Conservation (phyloP, 2,329 filamentous ascomycete species). For the Ophiostoma quercus region DNA sequence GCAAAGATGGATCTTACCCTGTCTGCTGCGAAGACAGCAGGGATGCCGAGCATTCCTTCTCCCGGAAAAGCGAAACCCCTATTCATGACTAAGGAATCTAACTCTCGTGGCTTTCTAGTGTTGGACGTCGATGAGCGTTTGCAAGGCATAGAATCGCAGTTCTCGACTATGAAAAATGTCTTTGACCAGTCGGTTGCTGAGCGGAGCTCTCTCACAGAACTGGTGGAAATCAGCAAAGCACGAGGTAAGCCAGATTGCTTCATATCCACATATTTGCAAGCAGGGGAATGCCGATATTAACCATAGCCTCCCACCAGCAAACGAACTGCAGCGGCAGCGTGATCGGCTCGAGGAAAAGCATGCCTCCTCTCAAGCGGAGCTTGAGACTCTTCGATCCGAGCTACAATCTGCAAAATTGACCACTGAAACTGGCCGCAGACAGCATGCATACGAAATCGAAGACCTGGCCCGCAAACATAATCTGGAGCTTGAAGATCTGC, state of each 20-base stretch:
- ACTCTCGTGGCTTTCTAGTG: slow-evolving; percentile 58
- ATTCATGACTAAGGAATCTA: slow-evolving; percentile 60
- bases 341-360: slow-evolving; percentile 45
- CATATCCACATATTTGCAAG: background rate
- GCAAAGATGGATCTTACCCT: slow-evolving; percentile 31
- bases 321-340: slow-evolving; percentile 46
- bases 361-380: slow-evolving; percentile 56
- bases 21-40: slow-evolving; percentile 32
- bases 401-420: slow-evolving; percentile 39
- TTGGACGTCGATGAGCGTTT: slow-evolving; percentile 77
- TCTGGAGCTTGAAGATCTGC: slow-evolving; percentile 52
- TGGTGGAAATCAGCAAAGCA: slow-evolving; percentile 66
- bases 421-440: slow-evolving; percentile 42
- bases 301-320: slow-evolving; percentile 35
- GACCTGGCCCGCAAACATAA: slow-evolving; percentile 50
- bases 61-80: slow-evolving; percentile 37
- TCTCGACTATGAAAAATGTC: slow-evolving; percentile 64
- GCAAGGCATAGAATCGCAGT: slow-evolving; percentile 69
- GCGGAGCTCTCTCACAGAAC: slow-evolving; percentile 65
- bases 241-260: slow-evolving; percentile 50
- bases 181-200: slow-evolving; percentile 65
- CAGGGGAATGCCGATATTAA: background rate
- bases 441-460: slow-evolving; percentile 50
- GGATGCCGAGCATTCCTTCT: slow-evolving; percentile 32
- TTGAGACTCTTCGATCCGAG: slow-evolving; percentile 49